Evolutionary conservation across 345 rosid genomes (phyloP), one percentile per base, ranked within the genome.

Genomic region (Garcia nutans): DNA sequence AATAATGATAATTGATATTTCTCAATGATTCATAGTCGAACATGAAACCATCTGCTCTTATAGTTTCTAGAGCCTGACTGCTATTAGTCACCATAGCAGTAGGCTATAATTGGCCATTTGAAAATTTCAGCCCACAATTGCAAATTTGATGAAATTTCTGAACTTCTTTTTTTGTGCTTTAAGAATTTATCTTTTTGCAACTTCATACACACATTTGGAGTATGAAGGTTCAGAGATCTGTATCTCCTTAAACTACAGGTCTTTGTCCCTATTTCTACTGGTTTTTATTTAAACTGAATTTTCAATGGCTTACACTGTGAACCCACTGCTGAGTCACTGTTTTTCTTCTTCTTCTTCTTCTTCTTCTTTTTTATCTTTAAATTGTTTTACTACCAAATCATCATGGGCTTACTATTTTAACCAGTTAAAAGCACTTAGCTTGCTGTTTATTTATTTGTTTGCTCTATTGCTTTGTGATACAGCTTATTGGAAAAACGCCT

Each of bases 401-500:
- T 49, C 16, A 20, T 20, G 15, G 23, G 49, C 4, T 56, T 33
- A 22, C 20, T 59, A 31, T 71, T 2, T 20, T 15, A 28, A 28
- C 45, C 19, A 73, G 16, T 2, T 59, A 47, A 73, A 44, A 60
- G 31, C n/a, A n/a, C 44, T 23, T 37, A 16, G 52, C 15, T 72
- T 23, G 4, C 23, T 76, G 50, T n/a, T 49, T 49, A 12, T 62
- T 42, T 52, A 50, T 71, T 16, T 37, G 16, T 52, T 28, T 28
- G 5, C 10, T 73, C 8, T 52, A 44, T 56, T 70, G 37, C 59
- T 56, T 74, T 63, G 15, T 74, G 31, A 67, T 50, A 44, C 83
- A 80, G 83, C 80, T 80, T 68, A 76, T 80, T 42, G 83, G 83
- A 37, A 80, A 76, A 61, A 80, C 83, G 8, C 83, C 83, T 24